Percentiles rank a stretch among this genome's conserved stretches.
phyloP scores from a whole-genome alignment of 441 rosid species.

The Populus hybrid region DNA sequence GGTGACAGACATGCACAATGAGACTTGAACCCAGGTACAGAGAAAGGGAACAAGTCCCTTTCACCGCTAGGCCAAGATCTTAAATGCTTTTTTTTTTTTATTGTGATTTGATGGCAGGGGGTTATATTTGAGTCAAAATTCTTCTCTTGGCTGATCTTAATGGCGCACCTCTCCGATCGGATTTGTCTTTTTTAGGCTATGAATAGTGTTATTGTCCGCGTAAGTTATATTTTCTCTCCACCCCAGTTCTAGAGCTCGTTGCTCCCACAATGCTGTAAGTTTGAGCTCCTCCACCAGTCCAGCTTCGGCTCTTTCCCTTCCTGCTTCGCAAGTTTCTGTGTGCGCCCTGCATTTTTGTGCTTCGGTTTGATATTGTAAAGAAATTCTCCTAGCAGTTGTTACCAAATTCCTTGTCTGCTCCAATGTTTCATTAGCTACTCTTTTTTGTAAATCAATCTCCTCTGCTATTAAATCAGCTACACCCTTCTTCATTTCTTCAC shows the following conservation, averaged over 20 bases:
- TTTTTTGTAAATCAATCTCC: conserved; percentile 42
- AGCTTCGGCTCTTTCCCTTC: conserved; percentile 50
- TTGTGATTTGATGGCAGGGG: too few species aligned
- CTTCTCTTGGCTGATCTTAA: too few species aligned
- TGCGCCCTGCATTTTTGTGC: conserved; percentile 58
- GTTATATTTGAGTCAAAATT: too few species aligned
- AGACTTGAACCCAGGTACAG: too few species aligned
- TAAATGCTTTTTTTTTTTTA: not conserved
- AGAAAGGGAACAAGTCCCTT: too few species aligned
- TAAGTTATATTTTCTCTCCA: conserved; percentile 21
- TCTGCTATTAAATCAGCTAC: conserved; percentile 35
- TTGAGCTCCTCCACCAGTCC: conserved; percentile 36
- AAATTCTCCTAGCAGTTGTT: conserved; percentile 31
- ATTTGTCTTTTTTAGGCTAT: not conserved
- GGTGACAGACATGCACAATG: too few species aligned
- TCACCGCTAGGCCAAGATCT: too few species aligned
- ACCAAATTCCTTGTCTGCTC: conserved; percentile 26
- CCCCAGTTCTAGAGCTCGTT: conserved; percentile 47
- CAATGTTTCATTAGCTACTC: conserved; percentile 36
- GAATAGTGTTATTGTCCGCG: not conserved
- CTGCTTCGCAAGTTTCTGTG: conserved; percentile 51
- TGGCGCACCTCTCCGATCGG: too few species aligned
- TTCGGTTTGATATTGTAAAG: conserved; percentile 46
- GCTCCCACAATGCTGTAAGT: conserved; percentile 46
- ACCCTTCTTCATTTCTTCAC: conserved; percentile 43